Conservation (phyloP, 257 asterid species). For the Solanum ossicruentum region DNA sequence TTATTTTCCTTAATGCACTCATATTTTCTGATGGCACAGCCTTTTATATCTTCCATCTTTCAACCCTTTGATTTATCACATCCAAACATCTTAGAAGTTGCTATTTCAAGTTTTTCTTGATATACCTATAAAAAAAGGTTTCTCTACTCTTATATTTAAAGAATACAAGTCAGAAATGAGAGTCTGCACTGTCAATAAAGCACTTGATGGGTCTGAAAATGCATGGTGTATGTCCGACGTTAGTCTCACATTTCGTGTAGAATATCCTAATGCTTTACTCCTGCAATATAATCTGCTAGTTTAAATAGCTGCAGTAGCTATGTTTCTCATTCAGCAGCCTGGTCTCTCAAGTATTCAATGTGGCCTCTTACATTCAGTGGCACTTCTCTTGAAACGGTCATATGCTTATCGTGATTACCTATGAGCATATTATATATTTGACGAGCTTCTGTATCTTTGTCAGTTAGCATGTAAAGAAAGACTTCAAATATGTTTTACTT, state of each 20-base stretch:
- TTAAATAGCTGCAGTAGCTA: conserved; percentile 80
- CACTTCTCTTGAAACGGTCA: background rate
- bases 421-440: background rate
- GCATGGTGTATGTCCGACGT: conserved; percentile 72
- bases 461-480: background rate
- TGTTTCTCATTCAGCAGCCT: conserved; percentile 68
- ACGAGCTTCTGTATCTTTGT: background rate
- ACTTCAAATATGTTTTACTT: background rate
- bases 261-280: conserved; percentile 70
- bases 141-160: conserved; percentile 58
- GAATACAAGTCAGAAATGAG: conserved; percentile 79
- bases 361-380: conserved; percentile 40
- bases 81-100: conserved; percentile 64
- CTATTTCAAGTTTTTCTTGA: conserved; percentile 40
- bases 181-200: conserved; percentile 81
- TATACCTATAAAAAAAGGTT: background rate
- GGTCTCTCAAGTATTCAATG: conserved; percentile 41
- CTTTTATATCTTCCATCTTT: conserved; percentile 60
- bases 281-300: conserved; percentile 74
- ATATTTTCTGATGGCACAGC: conserved; percentile 64
- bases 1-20: conserved; percentile 63
- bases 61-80: conserved; percentile 66
- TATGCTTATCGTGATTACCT: too few relatives aligned
- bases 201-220: conserved; percentile 83
- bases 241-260: conserved; percentile 81